Evolutionary conservation across 495 filamentous ascomycete genomes (phyloP).

Genomic region (Tuber umbilicatum): DNA sequence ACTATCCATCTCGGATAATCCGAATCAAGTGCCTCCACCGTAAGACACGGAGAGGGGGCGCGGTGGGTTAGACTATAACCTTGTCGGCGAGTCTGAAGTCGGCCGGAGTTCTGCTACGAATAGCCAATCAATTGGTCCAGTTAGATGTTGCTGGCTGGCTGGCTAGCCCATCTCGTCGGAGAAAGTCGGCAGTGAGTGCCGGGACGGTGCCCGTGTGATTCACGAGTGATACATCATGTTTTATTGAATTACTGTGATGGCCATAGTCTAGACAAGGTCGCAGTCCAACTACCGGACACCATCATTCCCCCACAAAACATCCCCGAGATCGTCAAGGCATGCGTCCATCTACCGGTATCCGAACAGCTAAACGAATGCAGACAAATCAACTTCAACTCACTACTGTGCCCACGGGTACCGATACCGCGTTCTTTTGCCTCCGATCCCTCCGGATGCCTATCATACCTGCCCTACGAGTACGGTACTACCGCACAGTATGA

Average conservation of each 20-base stretch:
- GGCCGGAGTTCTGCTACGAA: not conserved
- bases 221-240: not conserved
- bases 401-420: not conserved
- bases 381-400: not conserved
- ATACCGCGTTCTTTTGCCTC: not conserved
- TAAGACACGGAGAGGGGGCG: not conserved
- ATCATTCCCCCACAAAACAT: not conserved
- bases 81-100: not conserved
- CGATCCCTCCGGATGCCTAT: too few species aligned
- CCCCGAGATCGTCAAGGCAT: not conserved
- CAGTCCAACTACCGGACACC: not conserved
- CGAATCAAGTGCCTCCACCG: not conserved
- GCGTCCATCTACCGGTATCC: not conserved
- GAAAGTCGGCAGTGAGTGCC: not conserved
- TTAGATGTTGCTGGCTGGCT: too few species aligned
- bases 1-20: not conserved
- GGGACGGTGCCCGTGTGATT: not conserved
- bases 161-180: too few species aligned
- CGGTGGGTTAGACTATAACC: not conserved
- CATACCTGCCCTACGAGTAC: too few species aligned
- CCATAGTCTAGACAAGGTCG: too few species aligned
- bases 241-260: not conserved
- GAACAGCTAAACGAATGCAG: not conserved
- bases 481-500: not conserved
- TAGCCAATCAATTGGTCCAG: too few species aligned